Percentiles rank a stretch among this genome's conserved stretches.
Conservation (phyloP, 1,139 yeast genomes). For the Yamadazyma songkhlaensis region DNA sequence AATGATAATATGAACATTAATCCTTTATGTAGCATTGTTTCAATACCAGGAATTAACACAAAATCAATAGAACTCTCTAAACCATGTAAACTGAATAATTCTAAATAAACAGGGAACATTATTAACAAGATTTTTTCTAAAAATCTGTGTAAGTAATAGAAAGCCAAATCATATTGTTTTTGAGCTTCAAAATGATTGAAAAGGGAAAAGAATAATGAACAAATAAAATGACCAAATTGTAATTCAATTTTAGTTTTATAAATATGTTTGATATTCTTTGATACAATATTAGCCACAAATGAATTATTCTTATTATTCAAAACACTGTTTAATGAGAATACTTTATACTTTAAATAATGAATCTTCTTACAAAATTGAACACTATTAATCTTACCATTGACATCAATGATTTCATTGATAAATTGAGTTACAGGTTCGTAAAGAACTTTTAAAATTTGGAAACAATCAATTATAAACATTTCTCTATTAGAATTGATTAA, state of each 20-base stretch:
- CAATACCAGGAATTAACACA: constrained; percentile 33
- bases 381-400: constrained; percentile 9
- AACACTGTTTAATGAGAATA: constrained; percentile 8
- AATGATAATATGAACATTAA: constrained; percentile 24
- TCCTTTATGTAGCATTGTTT: constrained; percentile 29
- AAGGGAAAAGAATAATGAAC: constrained; percentile 27
- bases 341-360: constrained; percentile 10
- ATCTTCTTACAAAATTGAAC: constrained; percentile 11
- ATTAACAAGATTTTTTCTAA: constrained; percentile 25
- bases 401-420: constrained; percentile 11
- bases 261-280: constrained; percentile 19
- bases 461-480: constrained; percentile 13
- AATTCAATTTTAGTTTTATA: constrained; percentile 24
- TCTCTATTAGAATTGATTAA: constrained; percentile 25
- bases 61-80: constrained; percentile 30
- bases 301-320: constrained; percentile 13
- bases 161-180: constrained; percentile 24
- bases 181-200: constrained; percentile 31
- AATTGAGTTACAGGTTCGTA: constrained; percentile 14
- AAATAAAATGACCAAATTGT: constrained; percentile 29
- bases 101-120: constrained; percentile 27
- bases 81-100: constrained; percentile 20
- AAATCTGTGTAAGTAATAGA: constrained; percentile 30
- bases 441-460: constrained; percentile 8
- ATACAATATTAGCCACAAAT: constrained; percentile 17